These are phyloP conservation scores for sunflower (Helianthus annuus) DNA, from an alignment of 129 eudicot species.

Conservation along the genomic window HanXRQr2.0-SUNRISE NC_035443.2:5291073-5291572, in stretches of 20 bases:
- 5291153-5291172: too few species aligned
- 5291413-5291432: slow-evolving; percentile 60
- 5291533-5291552: neutral
- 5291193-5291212: too few species aligned
- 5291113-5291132: too few species aligned
- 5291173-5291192: too few species aligned
- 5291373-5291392: slow-evolving; percentile 75
- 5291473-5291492: slow-evolving; percentile 15
- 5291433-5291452: slow-evolving; percentile 3
- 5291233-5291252: neutral
- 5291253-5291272: neutral
- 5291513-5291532: slow-evolving; percentile 5
- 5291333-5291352: slow-evolving; percentile 85
- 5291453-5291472: slow-evolving; percentile 22
- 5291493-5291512: slow-evolving; percentile 24
- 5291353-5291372: slow-evolving; percentile 66
- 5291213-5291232: neutral
- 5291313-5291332: slow-evolving; percentile 87
- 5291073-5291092: too few species aligned
- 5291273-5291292: slow-evolving; percentile 99
- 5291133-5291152: too few species aligned
- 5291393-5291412: slow-evolving; percentile 72
- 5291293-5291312: slow-evolving; percentile 92
- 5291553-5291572: slow-evolving; percentile 3
- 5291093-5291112: too few species aligned